Conservation (phyloP, 2,329 filamentous ascomycete species). For the Hypocreales sp. region DNA sequence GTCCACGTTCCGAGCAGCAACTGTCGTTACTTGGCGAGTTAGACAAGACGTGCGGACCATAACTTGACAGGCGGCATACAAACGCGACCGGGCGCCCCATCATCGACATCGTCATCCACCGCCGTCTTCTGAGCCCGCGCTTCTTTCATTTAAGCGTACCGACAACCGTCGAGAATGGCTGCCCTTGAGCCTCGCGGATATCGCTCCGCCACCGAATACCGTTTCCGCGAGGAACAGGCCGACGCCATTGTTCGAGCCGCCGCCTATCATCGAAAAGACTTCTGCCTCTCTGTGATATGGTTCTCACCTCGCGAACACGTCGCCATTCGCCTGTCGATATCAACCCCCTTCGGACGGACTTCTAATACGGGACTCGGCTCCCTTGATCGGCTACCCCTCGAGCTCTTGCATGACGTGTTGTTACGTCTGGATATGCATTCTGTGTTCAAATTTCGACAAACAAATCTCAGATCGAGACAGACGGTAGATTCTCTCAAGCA, state of each 20-base stretch:
- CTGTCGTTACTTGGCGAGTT: no score
- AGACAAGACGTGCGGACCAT: no score
- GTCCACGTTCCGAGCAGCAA: no score
- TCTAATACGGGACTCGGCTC: conserved; percentile 9
- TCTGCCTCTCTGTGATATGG: conserved; percentile 12
- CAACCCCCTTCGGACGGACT: conserved; percentile 10
- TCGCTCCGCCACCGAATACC: conserved; percentile 8
- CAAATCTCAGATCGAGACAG: conserved; percentile 9
- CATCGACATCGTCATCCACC: no score
- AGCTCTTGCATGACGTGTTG: conserved; percentile 14
- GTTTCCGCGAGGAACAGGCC: conserved; percentile 8
- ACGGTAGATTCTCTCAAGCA: conserved; percentile 9
- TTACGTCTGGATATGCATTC: conserved; percentile 14
- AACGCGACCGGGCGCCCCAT: no score
- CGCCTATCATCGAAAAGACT: conserved; percentile 15
- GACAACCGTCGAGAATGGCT: conserved; percentile 1
- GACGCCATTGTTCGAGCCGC: conserved; percentile 13
- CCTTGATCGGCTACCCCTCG: conserved; percentile 14
- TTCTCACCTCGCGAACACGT: conserved; percentile 14
- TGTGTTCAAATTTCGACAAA: conserved; percentile 15
- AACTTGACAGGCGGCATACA: no score
- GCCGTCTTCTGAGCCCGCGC: no score
- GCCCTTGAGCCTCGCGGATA: conserved; percentile 21
- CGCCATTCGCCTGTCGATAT: conserved; percentile 12
- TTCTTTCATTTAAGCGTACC: neutral